Base-by-base conservation (phyloP, 208 protist genomes). In the Acanthamoeba sp. region DNA sequence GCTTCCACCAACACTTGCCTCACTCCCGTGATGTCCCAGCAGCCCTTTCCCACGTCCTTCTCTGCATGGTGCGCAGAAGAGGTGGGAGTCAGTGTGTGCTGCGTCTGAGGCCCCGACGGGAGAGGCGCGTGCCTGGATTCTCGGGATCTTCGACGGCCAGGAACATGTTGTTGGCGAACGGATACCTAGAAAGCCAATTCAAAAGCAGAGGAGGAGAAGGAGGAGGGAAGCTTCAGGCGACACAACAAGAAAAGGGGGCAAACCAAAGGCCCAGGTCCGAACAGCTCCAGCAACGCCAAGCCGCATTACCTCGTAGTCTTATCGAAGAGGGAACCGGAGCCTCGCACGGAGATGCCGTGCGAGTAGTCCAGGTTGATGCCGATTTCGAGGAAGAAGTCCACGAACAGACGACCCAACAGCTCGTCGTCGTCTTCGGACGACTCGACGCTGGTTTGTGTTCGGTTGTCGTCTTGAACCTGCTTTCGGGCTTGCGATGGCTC, bases 71-170 rank as follows among this genome's bases (percentile, higher is more conserved):
- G 45, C 16, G 50, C 16, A 3, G 50, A 24, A 55, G 50, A 10
- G 16, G 50, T 20, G 50, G 18, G 50, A 20, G 50, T 55, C 6
- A 55, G 50, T 20, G 29, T 24, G 57, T 24, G 24, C 22, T 29
- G 16, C 18, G 22, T 24, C 22, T 5, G 0, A 14, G 9, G 27
- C 5, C 10, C 57, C 27, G 22, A 64, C 1, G 22, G 27, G 57
- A 7, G 18, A 40, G 10, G 29, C 1, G 22, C 69, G 32, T 78
- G 69, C 69, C 69, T 78, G 69, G 14, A 22, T 78, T 40, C 69
- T 78, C 52, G 42, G 80, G 80, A 57, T 88, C 80, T 88, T 88
- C 80, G 32, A 88, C 80, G 40, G 80, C 80, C 45, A 88, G 20
- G 27, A 22, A 50, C 29, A 32, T 7, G 80, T 88, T 88, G 14